Percentiles rank a stretch among this genome's conserved stretches.
Conservation (phyloP, 441 rosid species). For the Breynia disticha region DNA sequence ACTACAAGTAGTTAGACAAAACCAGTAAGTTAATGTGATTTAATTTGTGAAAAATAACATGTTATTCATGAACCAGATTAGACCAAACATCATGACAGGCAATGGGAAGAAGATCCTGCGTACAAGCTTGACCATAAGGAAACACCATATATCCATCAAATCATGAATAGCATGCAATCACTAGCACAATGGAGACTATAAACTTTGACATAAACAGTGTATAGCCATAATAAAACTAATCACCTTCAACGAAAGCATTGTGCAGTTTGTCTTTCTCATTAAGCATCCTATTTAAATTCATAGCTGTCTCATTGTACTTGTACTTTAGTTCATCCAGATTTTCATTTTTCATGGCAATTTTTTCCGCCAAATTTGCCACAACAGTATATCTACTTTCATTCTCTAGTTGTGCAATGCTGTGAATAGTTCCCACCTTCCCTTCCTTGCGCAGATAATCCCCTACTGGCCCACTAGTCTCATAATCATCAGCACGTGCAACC, state of each 20-base stretch:
- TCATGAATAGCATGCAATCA: not conserved
- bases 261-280: constrained; percentile 64
- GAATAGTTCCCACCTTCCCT: constrained; percentile 49
- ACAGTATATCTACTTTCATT: constrained; percentile 24
- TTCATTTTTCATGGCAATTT: constrained; percentile 55
- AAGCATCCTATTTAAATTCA: constrained; percentile 53
- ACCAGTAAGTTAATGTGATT: no score
- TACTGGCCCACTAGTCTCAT: constrained; percentile 37
- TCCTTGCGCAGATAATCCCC: constrained; percentile 54
- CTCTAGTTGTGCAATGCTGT: constrained; percentile 39
- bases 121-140: not conserved
- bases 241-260: constrained; percentile 60
- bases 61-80: not conserved
- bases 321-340: constrained; percentile 36
- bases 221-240: constrained; percentile 10
- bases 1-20: no score
- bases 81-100: not conserved
- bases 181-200: constrained; percentile 6
- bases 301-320: constrained; percentile 42
- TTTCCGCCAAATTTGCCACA: constrained; percentile 41
- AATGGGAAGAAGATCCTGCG: not conserved
- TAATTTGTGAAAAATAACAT: not conserved
- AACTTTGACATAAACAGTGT: not conserved
- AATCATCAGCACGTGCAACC: constrained; percentile 71
- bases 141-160: not conserved